phyloP scores from a whole-genome alignment of 345 rosid genomes.

The Nasturtium officinale region DNA sequence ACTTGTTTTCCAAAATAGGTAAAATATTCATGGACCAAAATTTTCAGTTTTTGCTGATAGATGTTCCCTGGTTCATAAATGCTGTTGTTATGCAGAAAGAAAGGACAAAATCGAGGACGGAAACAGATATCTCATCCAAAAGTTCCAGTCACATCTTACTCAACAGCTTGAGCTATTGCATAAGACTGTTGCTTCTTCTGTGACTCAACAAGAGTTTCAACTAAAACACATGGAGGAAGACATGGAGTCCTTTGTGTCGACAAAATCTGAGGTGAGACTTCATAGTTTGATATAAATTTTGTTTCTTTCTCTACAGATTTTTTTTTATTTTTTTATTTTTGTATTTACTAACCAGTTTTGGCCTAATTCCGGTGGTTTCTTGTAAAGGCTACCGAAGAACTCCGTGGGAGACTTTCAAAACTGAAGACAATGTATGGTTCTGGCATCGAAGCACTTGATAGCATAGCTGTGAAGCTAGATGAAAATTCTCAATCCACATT shows the following conservation, averaged over 20 bases:
- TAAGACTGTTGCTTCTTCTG: constrained; percentile 81
- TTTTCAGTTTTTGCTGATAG: constrained; percentile 2
- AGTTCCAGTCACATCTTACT: constrained; percentile 79
- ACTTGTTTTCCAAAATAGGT: constrained; percentile 91
- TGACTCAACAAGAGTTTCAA: constrained; percentile 85
- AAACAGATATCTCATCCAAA: constrained; percentile 69
- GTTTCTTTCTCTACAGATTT: neutral
- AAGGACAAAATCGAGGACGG: constrained; percentile 94
- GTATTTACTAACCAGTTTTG: constrained; percentile 4
- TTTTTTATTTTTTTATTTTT: too few relatives aligned
- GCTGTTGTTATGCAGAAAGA: constrained; percentile 61
- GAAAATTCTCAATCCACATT: constrained; percentile 78
- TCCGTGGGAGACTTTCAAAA: constrained; percentile 68
- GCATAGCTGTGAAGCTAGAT: constrained; percentile 79
- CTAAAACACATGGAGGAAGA: constrained; percentile 93
- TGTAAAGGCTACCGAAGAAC: constrained; percentile 83
- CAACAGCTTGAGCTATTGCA: constrained; percentile 90
- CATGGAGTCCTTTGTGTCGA: constrained; percentile 88
- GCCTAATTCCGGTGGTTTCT: constrained; percentile 33
- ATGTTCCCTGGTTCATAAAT: constrained; percentile 20
- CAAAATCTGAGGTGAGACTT: constrained; percentile 69
- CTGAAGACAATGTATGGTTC: constrained; percentile 69
- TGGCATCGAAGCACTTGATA: constrained; percentile 77
- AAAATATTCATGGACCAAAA: constrained; percentile 20
- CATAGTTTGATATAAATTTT: neutral